Percentiles rank a stretch among this genome's conserved stretches.
Evolutionary conservation across 805 yeast genomes (phyloP).

Genomic region (Pichia deserticola): DNA sequence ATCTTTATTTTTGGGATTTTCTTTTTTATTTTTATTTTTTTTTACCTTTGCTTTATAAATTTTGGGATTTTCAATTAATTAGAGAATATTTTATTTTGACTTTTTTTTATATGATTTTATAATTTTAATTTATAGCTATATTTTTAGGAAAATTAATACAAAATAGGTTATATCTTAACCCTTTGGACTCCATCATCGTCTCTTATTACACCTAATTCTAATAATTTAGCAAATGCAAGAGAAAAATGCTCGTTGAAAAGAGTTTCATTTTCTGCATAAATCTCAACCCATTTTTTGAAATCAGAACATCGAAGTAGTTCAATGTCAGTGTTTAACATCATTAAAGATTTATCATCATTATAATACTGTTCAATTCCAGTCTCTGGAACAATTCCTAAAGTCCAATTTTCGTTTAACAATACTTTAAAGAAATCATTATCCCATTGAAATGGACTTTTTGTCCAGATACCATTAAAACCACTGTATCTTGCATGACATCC

Average conservation of each 20-base stretch:
- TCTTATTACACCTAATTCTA: conserved; percentile 38
- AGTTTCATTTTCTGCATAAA: conserved; percentile 60
- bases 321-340: conserved; percentile 86
- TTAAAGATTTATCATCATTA: conserved; percentile 36
- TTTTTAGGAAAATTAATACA: background rate
- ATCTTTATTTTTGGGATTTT: background rate
- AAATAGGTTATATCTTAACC: conserved; percentile 15
- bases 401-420: conserved; percentile 45
- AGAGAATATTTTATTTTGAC: background rate
- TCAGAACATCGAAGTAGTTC: conserved; percentile 50
- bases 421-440: conserved; percentile 37
- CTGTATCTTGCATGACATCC: conserved; percentile 56
- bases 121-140: background rate
- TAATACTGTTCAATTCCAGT: conserved; percentile 36
- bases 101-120: background rate
- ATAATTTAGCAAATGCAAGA: conserved; percentile 55
- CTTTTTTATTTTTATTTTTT: background rate
- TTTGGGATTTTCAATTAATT: background rate
- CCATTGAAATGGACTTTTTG: conserved; percentile 33
- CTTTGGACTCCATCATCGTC: conserved; percentile 28
- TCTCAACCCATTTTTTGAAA: conserved; percentile 54
- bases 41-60: background rate
- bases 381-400: conserved; percentile 30
- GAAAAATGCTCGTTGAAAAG: conserved; percentile 59
- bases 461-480: conserved; percentile 47